Evolutionary conservation across 78 protist genomes (phyloP), one percentile per base, ranked within the genome.

Genomic region (Emiliania huxleyi): DNA sequence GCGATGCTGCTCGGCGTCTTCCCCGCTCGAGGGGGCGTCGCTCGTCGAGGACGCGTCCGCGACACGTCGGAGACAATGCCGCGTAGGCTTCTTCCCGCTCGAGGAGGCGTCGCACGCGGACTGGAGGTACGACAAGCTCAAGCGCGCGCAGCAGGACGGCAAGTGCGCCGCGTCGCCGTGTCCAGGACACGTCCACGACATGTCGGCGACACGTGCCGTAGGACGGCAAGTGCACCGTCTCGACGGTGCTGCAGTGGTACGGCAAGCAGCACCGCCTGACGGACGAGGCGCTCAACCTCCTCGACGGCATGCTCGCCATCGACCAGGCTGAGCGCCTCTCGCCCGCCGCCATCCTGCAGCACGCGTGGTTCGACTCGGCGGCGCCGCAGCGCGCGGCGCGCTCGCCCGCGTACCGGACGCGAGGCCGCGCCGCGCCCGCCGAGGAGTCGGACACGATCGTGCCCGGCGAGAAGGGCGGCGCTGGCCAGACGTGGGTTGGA

Each of bases 1-100:
- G 90, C 71, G 21, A 45, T 85, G 69, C 90, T 48, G n/a, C 4
- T 23, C n/a, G 90, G 90, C 62, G 46, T 26, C 71, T 44, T 85
- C 90, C 89, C 89, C n/a, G n/a, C n/a, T n/a, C n/a, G n/a, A n/a
- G n/a, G n/a, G n/a, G n/a, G n/a, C n/a, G n/a, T n/a, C n/a, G n/a
- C n/a, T n/a, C n/a, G n/a, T n/a, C n/a, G n/a, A n/a, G n/a, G n/a
- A n/a, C n/a, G n/a, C n/a, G n/a, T n/a, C n/a, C n/a, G n/a, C n/a
- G n/a, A n/a, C n/a, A n/a, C n/a, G n/a, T n/a, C n/a, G n/a, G n/a
- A n/a, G n/a, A n/a, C n/a, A n/a, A n/a, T n/a, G n/a, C n/a, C n/a
- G n/a, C n/a, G n/a, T 23, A 8, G 90, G 90, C 62, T 85, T 26
- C 71, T 44, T 85, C 90, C 62, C 62, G 8, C 62, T 52, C 62